These are phyloP conservation scores for Lactifluus subvellereus DNA, from an alignment of 768 basidiomycete species.

Conservation along the genomic window DNA sequence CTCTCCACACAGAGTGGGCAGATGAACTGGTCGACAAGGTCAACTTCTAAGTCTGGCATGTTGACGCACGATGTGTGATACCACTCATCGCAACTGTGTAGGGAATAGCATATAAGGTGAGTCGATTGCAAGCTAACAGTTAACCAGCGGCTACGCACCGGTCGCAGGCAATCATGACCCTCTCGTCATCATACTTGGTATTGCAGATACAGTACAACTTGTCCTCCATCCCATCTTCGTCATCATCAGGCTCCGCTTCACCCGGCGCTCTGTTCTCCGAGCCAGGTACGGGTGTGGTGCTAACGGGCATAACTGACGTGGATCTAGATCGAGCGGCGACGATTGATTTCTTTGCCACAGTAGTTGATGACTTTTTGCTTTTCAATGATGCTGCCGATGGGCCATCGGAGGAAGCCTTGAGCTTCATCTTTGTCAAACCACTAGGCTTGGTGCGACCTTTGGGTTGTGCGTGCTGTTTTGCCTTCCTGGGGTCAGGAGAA, in stretches of 20 bases:
- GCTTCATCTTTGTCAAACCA: constrained; percentile 26
- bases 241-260: constrained; percentile 34
- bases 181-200: constrained; percentile 80
- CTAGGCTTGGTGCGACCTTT: constrained; percentile 33
- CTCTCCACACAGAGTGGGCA: constrained; percentile 77
- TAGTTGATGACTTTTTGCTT: constrained; percentile 28
- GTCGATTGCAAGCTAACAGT: neutral
- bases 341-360: constrained; percentile 29
- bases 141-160: constrained; percentile 43
- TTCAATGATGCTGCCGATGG: constrained; percentile 22
- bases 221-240: constrained; percentile 46
- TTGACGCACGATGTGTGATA: constrained; percentile 83
- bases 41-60: constrained; percentile 75
- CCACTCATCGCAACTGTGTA: constrained; percentile 83
- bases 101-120: neutral
- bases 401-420: constrained; percentile 28
- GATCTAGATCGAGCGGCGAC: constrained; percentile 57
- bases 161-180: constrained; percentile 92
- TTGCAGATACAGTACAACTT: constrained; percentile 87
- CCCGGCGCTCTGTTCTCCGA: constrained; percentile 39
- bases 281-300: constrained; percentile 27
- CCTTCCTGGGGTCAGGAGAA: constrained; percentile 8
- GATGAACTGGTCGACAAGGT: constrained; percentile 88
- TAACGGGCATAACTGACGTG: constrained; percentile 56
- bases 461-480: constrained; percentile 27